Evolutionary conservation across 78 protist genomes (phyloP), one percentile per base, ranked within the genome.

Genomic region (Pelomyxa schiedti): DNA sequence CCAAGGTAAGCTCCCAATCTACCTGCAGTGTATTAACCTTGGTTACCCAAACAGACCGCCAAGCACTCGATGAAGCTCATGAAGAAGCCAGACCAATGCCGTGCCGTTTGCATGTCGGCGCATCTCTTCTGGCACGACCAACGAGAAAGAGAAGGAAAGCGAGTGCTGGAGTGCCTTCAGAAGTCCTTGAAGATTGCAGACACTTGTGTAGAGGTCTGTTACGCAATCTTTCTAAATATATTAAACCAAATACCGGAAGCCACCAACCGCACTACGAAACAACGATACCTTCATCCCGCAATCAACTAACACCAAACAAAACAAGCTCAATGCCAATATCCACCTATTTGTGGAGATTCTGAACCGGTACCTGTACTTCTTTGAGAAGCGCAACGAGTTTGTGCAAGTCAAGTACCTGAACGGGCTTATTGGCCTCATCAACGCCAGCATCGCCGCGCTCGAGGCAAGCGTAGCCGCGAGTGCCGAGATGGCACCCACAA

Each of bases 31-130:
- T 53, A 41, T 53, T 41, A 70, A 37, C 37, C 30, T n/a, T 30
- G 40, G 8, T 7, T 4, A 70, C 36, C 7, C 35, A 37, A 70
- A 7, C 29, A 8, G 71, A 75, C 79, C 36, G 76, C 75, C 53
- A 85, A 72, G 66, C 89, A 66, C 79, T 86, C 72, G 6, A 69
- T 83, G 9, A 79, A 58, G 37, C 79, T 39, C 4, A 81, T 94
- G 38, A 75, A 85, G 64, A 82, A 89, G 67, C 89, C 88, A 36
- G 97, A 96, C 80, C 98, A 94, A 84, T 67, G 90, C 74, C 88
- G 92, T 39, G 80, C 84, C 26, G 85, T 88, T n/a, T 37, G 58
- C n/a, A 2, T 70, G 4, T 66, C 79, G 72, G 43, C 96, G 0
- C 86, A 89, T 42, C 63, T 95, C 3, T 95, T 92, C 87, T 88